Evolutionary conservation across 352 stramenopile genomes (phyloP).

Genomic region (Blastocystis sp.): DNA sequence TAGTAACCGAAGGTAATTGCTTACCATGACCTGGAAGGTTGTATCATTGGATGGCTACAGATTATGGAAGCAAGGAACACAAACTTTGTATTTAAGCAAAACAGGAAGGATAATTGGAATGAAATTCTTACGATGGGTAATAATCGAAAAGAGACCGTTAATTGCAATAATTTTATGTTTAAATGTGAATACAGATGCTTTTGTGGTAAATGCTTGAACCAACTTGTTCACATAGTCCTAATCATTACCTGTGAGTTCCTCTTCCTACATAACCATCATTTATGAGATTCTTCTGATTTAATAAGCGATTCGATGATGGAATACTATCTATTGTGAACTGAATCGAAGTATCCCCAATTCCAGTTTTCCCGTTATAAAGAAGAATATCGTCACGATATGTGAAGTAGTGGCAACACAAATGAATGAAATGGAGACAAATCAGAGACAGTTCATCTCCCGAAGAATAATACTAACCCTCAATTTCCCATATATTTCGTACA

Average conservation of each 20-base stretch:
- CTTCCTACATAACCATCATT: conserved; percentile 2
- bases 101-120: conserved; percentile 23
- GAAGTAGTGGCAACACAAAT: conserved; percentile 49
- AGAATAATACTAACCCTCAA: not conserved
- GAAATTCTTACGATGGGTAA: conserved; percentile 49
- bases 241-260: not conserved
- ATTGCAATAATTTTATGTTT: conserved; percentile 18
- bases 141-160: conserved; percentile 29
- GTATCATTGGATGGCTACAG: conserved; percentile 1
- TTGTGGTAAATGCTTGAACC: not conserved
- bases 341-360: conserved; percentile 12
- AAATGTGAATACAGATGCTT: conserved; percentile 6
- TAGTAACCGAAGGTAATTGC: not conserved
- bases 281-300: not conserved
- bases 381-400: conserved; percentile 11
- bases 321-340: conserved; percentile 28
- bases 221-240: conserved; percentile 16
- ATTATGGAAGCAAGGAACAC: not conserved
- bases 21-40: not conserved
- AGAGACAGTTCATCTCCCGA: not conserved
- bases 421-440: conserved; percentile 41
- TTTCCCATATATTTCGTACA: not conserved
- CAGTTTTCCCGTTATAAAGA: conserved; percentile 8
- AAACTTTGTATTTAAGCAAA: conserved; percentile 16
- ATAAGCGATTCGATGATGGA: not conserved